Percentiles rank a stretch among this genome's conserved stretches.
These are phyloP conservation scores for Colletotrichum sp. DNA, from an alignment of 2,329 filamentous ascomycete species.

Conservation along the genomic window DNA sequence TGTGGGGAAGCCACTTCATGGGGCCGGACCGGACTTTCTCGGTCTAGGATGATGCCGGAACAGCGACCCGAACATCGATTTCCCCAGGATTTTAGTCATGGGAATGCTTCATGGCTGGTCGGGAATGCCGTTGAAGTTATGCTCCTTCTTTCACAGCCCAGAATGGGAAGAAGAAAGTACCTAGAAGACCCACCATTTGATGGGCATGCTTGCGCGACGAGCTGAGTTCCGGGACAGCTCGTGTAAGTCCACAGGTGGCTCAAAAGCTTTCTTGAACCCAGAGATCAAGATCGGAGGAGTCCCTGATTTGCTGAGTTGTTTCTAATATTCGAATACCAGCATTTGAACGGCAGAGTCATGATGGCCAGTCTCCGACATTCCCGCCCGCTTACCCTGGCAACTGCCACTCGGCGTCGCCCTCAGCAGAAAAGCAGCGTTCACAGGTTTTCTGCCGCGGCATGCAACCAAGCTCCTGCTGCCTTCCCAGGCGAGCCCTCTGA, in stretches of 20 bases:
- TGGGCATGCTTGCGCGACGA: neutral
- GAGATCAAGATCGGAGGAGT: neutral
- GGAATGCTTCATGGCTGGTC: neutral
- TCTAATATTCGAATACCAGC: neutral
- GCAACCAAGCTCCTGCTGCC: neutral
- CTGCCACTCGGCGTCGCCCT: neutral
- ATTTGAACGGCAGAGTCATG: neutral
- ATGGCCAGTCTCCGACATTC: neutral
- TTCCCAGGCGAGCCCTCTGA: neutral
- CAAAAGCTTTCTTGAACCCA: neutral
- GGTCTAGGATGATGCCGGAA: constrained; percentile 1
- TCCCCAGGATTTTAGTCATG: neutral
- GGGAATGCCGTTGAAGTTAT: neutral
- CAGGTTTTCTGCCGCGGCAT: neutral
- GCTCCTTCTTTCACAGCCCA: neutral
- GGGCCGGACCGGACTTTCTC: neutral
- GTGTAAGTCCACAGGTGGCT: neutral
- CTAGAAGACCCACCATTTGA: neutral
- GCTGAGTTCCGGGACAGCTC: neutral
- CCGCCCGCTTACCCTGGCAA: neutral
- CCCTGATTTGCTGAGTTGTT: neutral
- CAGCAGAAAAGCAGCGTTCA: neutral
- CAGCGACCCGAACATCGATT: neutral
- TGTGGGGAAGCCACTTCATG: neutral
- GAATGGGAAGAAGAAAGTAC: neutral